phyloP scores from a whole-genome alignment of 164 flowering plant species.

The Aristolochia californica region DNA sequence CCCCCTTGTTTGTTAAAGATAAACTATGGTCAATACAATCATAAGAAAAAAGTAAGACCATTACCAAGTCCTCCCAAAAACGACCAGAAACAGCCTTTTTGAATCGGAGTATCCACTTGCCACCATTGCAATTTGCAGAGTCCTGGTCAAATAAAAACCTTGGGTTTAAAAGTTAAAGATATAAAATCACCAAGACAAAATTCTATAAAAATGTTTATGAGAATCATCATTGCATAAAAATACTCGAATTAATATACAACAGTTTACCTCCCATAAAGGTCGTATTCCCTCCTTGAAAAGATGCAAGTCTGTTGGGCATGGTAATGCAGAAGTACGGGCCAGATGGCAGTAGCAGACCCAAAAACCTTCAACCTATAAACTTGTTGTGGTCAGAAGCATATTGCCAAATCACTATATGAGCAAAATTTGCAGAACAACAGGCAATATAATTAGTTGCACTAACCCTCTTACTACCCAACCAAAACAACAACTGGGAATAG shows the following conservation, averaged over 20 bases:
- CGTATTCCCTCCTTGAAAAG: conserved; percentile 96
- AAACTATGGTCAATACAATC: too few relatives aligned
- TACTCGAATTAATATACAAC: too few relatives aligned
- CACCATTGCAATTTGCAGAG: conserved; percentile 84
- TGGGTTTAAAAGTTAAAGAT: neutral
- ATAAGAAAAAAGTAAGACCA: conserved; percentile 3
- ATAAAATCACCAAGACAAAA: neutral
- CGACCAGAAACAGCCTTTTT: conserved; percentile 86
- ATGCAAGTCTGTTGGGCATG: conserved; percentile 93
- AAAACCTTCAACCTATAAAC: conserved; percentile 73
- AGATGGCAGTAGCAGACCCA: conserved; percentile 96
- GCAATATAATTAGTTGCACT: neutral
- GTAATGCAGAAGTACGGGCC: conserved; percentile 82
- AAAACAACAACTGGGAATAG: too few relatives aligned
- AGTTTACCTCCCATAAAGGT: conserved; percentile 89
- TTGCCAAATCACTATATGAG: neutral
- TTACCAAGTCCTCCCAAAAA: conserved; percentile 95
- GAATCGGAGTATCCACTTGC: conserved; percentile 92
- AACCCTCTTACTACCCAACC: neutral
- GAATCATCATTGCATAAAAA: too few relatives aligned
- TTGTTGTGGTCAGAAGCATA: neutral
- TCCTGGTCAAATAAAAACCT: conserved; percentile 27
- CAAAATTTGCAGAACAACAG: neutral
- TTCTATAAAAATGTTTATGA: neutral
- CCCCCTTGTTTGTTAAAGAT: too few relatives aligned